phyloP scores from a whole-genome alignment of 2,329 filamentous ascomycete genomes.

The Chaetomiaceae sp. region DNA sequence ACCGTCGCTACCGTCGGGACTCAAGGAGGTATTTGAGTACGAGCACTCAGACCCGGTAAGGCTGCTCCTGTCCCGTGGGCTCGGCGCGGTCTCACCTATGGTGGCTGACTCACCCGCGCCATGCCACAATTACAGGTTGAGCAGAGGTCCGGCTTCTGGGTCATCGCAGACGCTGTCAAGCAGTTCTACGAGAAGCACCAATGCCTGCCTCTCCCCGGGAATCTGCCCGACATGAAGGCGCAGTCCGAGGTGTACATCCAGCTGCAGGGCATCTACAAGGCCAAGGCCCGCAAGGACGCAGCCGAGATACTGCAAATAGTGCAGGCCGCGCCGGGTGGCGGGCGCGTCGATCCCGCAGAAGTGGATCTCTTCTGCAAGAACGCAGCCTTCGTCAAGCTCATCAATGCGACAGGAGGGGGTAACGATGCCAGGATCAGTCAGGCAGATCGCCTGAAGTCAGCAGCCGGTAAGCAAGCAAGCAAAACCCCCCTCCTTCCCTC shows the following conservation, averaged over 20 bases:
- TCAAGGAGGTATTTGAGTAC: conserved; percentile 75
- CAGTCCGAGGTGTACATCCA: conserved; percentile 83
- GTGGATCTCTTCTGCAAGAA: conserved; percentile 95
- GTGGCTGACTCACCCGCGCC: too few relatives aligned
- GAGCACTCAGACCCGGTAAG: conserved; percentile 45
- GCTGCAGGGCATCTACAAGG: conserved; percentile 89
- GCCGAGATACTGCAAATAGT: conserved; percentile 66
- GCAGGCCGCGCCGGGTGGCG: conserved; percentile 43
- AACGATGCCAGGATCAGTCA: conserved; percentile 16
- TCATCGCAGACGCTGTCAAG: conserved; percentile 74
- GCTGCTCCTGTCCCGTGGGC: conserved; percentile 25
- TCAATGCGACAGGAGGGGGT: conserved; percentile 48
- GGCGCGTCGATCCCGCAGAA: conserved; percentile 59
- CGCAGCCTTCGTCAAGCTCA: conserved; percentile 83
- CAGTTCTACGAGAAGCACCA: conserved; percentile 68
- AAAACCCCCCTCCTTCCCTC: not conserved
- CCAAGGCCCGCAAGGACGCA: conserved; percentile 72
- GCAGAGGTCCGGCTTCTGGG: conserved; percentile 67
- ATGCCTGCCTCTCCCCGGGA: conserved; percentile 75
- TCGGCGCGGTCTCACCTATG: not conserved
- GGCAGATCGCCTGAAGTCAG: conserved; percentile 44
- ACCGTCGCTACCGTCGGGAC: conserved; percentile 59
- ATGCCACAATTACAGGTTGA: conserved; percentile 31
- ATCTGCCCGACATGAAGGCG: conserved; percentile 96
- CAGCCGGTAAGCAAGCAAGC: conserved; percentile 47